Conservation (phyloP, 371 early-diverging fungal genomes). For the Rhizopus delemar region DNA sequence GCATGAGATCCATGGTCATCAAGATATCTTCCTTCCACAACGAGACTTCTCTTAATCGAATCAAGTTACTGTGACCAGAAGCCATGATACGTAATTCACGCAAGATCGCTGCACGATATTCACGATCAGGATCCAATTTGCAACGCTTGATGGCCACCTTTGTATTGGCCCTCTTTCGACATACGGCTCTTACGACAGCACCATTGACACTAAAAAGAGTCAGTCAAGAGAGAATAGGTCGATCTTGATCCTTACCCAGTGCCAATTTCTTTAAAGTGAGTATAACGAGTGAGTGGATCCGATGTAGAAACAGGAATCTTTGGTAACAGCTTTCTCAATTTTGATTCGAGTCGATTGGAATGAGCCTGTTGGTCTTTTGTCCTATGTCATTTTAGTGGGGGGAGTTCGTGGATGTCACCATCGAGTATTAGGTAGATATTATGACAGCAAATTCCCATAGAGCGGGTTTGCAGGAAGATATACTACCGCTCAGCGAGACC, state of each 20-base stretch:
- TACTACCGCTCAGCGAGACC: too few species aligned
- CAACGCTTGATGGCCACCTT: slow-evolving; percentile 53
- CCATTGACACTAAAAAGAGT: slow-evolving; percentile 43
- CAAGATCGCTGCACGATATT: slow-evolving; percentile 47
- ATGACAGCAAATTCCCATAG: too few species aligned
- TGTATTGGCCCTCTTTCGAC: slow-evolving; percentile 33
- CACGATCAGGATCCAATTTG: slow-evolving; percentile 43
- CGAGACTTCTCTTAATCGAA: slow-evolving; percentile 45
- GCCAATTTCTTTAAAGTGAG: slow-evolving; percentile 44
- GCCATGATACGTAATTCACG: slow-evolving; percentile 53
- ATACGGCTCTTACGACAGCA: slow-evolving; percentile 41
- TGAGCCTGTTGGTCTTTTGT: neutral
- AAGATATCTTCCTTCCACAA: slow-evolving; percentile 44
- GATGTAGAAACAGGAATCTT: slow-evolving; percentile 35
- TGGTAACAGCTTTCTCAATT: slow-evolving; percentile 35
- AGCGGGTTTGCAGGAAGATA: too few species aligned
- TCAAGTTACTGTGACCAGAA: slow-evolving; percentile 44
- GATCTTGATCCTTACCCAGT: slow-evolving; percentile 33
- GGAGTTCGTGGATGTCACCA: slow-evolving; percentile 31
- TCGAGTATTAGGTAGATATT: too few species aligned
- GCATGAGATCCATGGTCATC: slow-evolving; percentile 53
- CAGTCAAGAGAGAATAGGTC: neutral
- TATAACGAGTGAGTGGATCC: slow-evolving; percentile 40
- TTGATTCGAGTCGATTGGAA: slow-evolving; percentile 25
- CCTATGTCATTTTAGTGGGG: slow-evolving; percentile 20